Evolutionary conservation across 2,329 filamentous ascomycete species (phyloP).

Genomic region (Botrytis pseudocinerea): DNA sequence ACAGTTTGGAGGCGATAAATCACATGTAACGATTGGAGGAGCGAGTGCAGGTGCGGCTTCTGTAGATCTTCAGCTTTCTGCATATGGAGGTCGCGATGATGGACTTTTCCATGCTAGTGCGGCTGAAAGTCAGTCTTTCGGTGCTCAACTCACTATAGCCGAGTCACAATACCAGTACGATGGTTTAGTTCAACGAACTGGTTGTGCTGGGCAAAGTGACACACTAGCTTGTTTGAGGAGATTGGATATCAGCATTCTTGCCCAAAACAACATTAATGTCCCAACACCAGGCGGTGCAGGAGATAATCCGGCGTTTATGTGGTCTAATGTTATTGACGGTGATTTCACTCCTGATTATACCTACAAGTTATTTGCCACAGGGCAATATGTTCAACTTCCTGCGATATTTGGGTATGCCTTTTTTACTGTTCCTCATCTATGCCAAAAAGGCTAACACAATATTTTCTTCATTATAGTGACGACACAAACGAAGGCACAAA

Average conservation of each 20-base stretch:
- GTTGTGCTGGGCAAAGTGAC: constrained; percentile 43
- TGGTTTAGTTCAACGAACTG: constrained; percentile 48
- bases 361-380: constrained; percentile 50
- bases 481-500: constrained; percentile 66
- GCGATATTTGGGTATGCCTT: constrained; percentile 47
- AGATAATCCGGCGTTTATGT: constrained; percentile 51
- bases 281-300: constrained; percentile 41
- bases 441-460: neutral
- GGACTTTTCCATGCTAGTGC: constrained; percentile 54
- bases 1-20: constrained; percentile 68
- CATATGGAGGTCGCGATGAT: constrained; percentile 51
- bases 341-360: constrained; percentile 53
- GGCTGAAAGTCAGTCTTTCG: constrained; percentile 54
- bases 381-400: constrained; percentile 55
- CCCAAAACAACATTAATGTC: constrained; percentile 47
- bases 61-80: constrained; percentile 63
- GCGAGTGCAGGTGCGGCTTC: constrained; percentile 67
- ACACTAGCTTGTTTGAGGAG: constrained; percentile 50
- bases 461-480: constrained; percentile 42
- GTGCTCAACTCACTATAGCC: constrained; percentile 47
- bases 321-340: constrained; percentile 55
- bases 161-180: constrained; percentile 56
- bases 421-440: neutral
- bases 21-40: constrained; percentile 68
- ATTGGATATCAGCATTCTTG: constrained; percentile 46